Evolutionary conservation across 768 basidiomycete genomes (phyloP), one percentile per base, ranked within the genome.

Genomic region (Lenzites betulinus): DNA sequence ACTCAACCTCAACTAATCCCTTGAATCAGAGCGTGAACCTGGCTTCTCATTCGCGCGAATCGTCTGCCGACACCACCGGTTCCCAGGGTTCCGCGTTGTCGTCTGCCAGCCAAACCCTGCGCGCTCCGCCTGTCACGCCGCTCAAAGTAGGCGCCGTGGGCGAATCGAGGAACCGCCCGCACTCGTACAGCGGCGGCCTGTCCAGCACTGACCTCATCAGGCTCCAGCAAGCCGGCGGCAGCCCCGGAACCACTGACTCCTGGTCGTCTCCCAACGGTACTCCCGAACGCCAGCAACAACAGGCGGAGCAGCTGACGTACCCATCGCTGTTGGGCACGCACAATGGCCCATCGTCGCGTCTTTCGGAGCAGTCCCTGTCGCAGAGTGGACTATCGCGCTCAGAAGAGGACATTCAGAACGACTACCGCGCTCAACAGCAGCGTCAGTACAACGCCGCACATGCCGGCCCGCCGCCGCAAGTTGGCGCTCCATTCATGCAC

Each of bases 141-240:
- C 73, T 85, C 65, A 88, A 87, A 73, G 74, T 79, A 41, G 78
- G 76, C 38, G 74, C 79, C 46, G 65, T 78, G 54, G 74, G 74
- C 55, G 89, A 91, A 69, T 76, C 83, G 49, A 88, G 89, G 71
- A 90, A 90, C 70, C 83, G 90, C 54, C 90, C 90, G 16, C 90
- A 89, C 70, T 92, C 90, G 0, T 92, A 90, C 71, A 91, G 87
- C 61, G 90, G 90, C 43, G 89, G 88, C 28, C 75, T 92, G 48
- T 89, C 90, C 7, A 80, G 75, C 50, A 86, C 88, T 48, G 90
- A 92, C 65, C 77, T 92, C 57, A 85, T 86, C 64, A 88, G 89
- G 67, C 77, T 92, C 57, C 88, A 89, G 71, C 87, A 89, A 67
- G 84, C 79, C 28, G 87, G 83, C 50, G 67, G 67, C 39, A 74